Conservation (phyloP, 2,329 filamentous ascomycete genomes). For the Fusarium subglutinans region DNA sequence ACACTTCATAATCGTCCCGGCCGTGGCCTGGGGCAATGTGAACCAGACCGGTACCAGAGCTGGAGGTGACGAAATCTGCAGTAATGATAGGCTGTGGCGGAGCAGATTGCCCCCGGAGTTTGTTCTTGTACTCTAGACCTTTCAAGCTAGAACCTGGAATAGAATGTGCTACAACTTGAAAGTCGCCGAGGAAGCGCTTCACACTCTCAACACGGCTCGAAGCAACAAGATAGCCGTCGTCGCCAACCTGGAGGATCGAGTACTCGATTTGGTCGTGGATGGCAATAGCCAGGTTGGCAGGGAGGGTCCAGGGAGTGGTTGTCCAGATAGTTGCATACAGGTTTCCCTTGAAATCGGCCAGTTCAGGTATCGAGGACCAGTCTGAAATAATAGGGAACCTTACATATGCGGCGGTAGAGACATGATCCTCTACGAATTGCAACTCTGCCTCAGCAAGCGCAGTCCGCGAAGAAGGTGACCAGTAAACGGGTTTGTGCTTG, state of each 20-base stretch:
- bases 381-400: conserved; percentile 73
- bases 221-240: conserved; percentile 75
- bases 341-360: conserved; percentile 54
- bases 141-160: conserved; percentile 73
- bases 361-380: conserved; percentile 44
- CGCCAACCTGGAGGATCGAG: conserved; percentile 66
- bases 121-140: conserved; percentile 74
- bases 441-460: conserved; percentile 86
- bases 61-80: conserved; percentile 87
- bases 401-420: conserved; percentile 79
- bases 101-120: conserved; percentile 68
- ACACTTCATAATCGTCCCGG: conserved; percentile 93
- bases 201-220: conserved; percentile 72
- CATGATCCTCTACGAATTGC: conserved; percentile 81
- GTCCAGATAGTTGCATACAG: conserved; percentile 96
- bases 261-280: conserved; percentile 81
- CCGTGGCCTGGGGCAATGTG: conserved; percentile 95
- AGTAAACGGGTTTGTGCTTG: conserved; percentile 84
- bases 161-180: conserved; percentile 61
- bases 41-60: conserved; percentile 94
- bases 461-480: conserved; percentile 81
- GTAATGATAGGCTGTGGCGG: conserved; percentile 76
- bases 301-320: conserved; percentile 96
- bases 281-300: conserved; percentile 90
- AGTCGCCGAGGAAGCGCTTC: conserved; percentile 59